Base-by-base conservation (phyloP, 768 basidiomycete species). In the Phylloporus scabripes region DNA sequence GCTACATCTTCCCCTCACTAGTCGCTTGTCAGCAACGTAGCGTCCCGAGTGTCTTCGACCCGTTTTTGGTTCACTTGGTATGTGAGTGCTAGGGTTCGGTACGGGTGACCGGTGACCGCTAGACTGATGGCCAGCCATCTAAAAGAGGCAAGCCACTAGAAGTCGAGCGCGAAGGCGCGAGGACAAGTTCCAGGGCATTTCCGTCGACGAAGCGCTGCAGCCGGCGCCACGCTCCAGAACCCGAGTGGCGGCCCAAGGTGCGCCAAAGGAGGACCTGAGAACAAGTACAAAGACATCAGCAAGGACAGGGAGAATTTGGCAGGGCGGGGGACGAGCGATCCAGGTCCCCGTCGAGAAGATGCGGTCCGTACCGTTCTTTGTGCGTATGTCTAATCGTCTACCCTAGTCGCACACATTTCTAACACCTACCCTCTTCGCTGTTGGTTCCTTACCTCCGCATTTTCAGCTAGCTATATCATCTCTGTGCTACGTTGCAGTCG, bases 21-120 rank as follows among this genome's bases (percentile, higher is more conserved):
- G 71, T 75, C n/a, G n/a, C n/a, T n/a, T n/a, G n/a, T n/a, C n/a
- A 82, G 50, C 82, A 82, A 48, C 74, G 78, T 12, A 89, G 89
- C 10, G 78, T 93, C 8, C 73, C 94, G 20, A 93, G 93, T 6
- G 92, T 96, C 54, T 94, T 82, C 71, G 93, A 93, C 63, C 93
- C 93, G 1, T 92, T 92, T 77, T 73, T 92, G 49, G 78, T 88
- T 51, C 77, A 92, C 44, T 74, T 95, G 52, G 86, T 86, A 29
- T 29, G 49, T 28, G 93, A n/a, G n/a, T n/a, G n/a, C n/a, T n/a
- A n/a, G n/a, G n/a, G n/a, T n/a, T n/a, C n/a, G n/a, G n/a, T n/a
- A n/a, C n/a, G n/a, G n/a, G n/a, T n/a, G n/a, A n/a, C n/a, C n/a
- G n/a, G n/a, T n/a, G n/a, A n/a, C n/a, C n/a, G n/a, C n/a, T n/a